Evolutionary conservation across 2,329 filamentous ascomycete species (phyloP), one percentile per base, ranked within the genome.

Genomic region (Rutstroemia sp.): DNA sequence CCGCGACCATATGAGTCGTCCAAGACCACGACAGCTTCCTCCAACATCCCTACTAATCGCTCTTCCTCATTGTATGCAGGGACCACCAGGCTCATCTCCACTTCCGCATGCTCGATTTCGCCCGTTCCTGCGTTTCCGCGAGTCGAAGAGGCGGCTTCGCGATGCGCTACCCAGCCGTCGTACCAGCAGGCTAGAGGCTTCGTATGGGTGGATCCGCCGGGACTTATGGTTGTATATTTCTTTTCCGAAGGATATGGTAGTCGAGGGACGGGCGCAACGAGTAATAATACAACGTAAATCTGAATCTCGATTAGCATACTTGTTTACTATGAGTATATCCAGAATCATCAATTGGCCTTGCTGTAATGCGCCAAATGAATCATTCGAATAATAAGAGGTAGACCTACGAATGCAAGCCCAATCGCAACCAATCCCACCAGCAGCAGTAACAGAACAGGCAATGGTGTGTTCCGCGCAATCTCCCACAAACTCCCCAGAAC

Each of bases 1-100:
- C 72, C 65, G 3, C 74, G 74, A 12, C 89, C 89, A 68, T 95
- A 92, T 61, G 86, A 80, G 50, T 78, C 74, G 70, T 96, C 88
- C 9, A 99, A 79, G 70, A 92, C 96, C 50, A 83, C 84, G 25
- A 97, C 87, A 1, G 94, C 91, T 72, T 99, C 94, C 67, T 95
- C 86, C 12, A 99, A 78, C 74, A 96, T 96, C 10, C 86, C 87
- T 12, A 83, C 79, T 48, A 99, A 79, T 30, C 94, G 85, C 58
- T 88, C 79, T 70, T 92, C 87, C 69, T 99, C 94, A 65, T 99
- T 99, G 79, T 91, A 99, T 9, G 94, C 94, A 0, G 94, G 94
- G 45, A 99, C 86, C 0, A 99, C 90, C 7, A 97, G 85, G 54
- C 88, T 94, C 77, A 99, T 84, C 69, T 87, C 88, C n/a, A 96